Evolutionary conservation across 2,329 filamentous ascomycete genomes (phyloP).

Genomic region (Thielaviopsis populi): DNA sequence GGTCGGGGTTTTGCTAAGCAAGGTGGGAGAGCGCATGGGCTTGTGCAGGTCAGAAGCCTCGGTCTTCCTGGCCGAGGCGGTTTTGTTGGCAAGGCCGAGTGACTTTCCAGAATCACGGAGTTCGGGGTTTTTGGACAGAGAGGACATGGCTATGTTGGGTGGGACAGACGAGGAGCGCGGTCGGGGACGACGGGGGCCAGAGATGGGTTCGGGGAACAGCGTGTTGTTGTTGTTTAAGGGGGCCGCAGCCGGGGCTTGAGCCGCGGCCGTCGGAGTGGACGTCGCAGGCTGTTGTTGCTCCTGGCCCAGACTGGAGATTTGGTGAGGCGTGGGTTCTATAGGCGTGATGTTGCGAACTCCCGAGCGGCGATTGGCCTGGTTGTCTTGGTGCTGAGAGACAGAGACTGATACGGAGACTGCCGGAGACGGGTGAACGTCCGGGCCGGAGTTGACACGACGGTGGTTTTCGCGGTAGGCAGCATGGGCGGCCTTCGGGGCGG

Average conservation of each 20-base stretch:
- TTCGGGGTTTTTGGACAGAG: slow-evolving; percentile 20
- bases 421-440: not conserved
- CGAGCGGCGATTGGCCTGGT: slow-evolving; percentile 9
- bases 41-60: not conserved
- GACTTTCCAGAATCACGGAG: slow-evolving; percentile 40
- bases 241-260: not conserved
- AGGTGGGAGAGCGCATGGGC: slow-evolving; percentile 15
- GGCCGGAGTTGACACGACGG: not conserved
- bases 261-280: not conserved
- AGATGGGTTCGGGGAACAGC: slow-evolving; percentile 6
- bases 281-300: slow-evolving; percentile 5
- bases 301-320: slow-evolving; percentile 8
- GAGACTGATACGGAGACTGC: not conserved
- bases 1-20: slow-evolving; percentile 13
- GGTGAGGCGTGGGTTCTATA: slow-evolving; percentile 11
- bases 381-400: not conserved
- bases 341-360: slow-evolving; percentile 15
- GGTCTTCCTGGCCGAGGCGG: not conserved
- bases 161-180: slow-evolving; percentile 24
- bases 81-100: slow-evolving; percentile 23
- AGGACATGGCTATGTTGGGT: slow-evolving; percentile 21
- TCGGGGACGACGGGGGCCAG: slow-evolving; percentile 8
- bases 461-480: not conserved
- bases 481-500: too few species aligned
- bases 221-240: not conserved